Evolutionary conservation across 345 rosid genomes (phyloP).

Genomic region (Abelmoschus esculentus): DNA sequence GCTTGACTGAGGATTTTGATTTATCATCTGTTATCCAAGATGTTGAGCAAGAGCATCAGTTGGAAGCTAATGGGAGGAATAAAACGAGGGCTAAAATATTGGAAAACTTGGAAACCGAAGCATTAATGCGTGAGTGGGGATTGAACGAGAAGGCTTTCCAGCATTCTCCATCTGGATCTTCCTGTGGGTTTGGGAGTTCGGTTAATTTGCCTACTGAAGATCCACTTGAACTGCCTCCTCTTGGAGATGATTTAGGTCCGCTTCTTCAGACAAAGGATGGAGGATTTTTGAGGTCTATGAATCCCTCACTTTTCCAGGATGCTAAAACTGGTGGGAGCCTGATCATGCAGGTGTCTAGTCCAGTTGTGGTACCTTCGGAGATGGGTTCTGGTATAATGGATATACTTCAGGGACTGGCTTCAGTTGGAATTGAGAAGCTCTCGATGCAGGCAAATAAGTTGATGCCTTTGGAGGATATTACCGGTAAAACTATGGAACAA

Average conservation of each 20-base stretch:
- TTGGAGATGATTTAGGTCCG: constrained; percentile 82
- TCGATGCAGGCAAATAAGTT: no score
- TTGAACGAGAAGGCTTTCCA: constrained; percentile 70
- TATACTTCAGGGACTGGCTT: no score
- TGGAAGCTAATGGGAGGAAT: constrained; percentile 32
- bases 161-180: constrained; percentile 52
- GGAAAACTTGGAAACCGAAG: constrained; percentile 77
- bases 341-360: no score
- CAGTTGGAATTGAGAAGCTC: no score
- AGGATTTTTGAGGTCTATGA: constrained; percentile 47
- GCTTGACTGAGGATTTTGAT: constrained; percentile 27
- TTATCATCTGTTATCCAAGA: constrained; percentile 43
- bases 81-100: constrained; percentile 52
- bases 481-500: no score
- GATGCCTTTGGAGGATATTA: no score
- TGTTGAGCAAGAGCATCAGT: constrained; percentile 52
- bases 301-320: no score
- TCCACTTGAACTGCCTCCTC: constrained; percentile 52
- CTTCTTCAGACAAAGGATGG: constrained; percentile 75
- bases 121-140: constrained; percentile 89
- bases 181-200: constrained; percentile 49
- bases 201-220: constrained; percentile 47
- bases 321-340: no score
- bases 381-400: no score
- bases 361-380: no score